Conservation (phyloP, 2,329 filamentous ascomycete species). For the Allantophomopsis lycopodina region DNA sequence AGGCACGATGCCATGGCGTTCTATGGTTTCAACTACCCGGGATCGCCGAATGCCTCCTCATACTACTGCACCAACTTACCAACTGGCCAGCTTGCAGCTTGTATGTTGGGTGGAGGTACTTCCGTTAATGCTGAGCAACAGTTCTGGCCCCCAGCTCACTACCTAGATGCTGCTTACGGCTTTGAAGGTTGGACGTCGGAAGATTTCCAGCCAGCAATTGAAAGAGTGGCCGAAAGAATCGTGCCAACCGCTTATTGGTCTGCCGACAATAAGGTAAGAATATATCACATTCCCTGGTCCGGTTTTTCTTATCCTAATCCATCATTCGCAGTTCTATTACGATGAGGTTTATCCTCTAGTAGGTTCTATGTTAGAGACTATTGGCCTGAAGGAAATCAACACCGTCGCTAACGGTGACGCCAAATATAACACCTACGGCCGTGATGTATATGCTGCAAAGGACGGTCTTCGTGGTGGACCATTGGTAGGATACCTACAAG, state of each 20-base stretch:
- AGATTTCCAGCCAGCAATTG: conserved; percentile 42
- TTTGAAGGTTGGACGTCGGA: conserved; percentile 54
- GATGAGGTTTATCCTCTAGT: conserved; percentile 50
- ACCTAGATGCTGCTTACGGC: conserved; percentile 52
- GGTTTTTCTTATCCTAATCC: too few species aligned
- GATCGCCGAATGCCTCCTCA: not conserved
- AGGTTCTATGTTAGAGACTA: conserved; percentile 26
- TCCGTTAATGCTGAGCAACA: conserved; percentile 37
- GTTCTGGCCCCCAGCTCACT: conserved; percentile 49
- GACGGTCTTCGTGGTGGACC: conserved; percentile 52
- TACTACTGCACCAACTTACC: conserved; percentile 2
- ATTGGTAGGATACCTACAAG: conserved; percentile 52
- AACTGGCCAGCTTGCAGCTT: conserved; percentile 54
- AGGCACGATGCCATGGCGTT: conserved; percentile 2
- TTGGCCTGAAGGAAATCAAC: conserved; percentile 33
- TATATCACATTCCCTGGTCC: too few species aligned
- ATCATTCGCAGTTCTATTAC: conserved; percentile 39
- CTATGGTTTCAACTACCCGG: not conserved
- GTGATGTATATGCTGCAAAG: conserved; percentile 48
- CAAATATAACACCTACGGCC: conserved; percentile 34
- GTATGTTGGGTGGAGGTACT: conserved; percentile 42
- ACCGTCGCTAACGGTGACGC: conserved; percentile 45
- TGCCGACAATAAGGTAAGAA: conserved; percentile 43
- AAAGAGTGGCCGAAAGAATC: conserved; percentile 49
- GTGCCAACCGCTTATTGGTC: conserved; percentile 34